Evolutionary conservation across 768 basidiomycete genomes (phyloP).

Genomic region (Mrakia blollopis): DNA sequence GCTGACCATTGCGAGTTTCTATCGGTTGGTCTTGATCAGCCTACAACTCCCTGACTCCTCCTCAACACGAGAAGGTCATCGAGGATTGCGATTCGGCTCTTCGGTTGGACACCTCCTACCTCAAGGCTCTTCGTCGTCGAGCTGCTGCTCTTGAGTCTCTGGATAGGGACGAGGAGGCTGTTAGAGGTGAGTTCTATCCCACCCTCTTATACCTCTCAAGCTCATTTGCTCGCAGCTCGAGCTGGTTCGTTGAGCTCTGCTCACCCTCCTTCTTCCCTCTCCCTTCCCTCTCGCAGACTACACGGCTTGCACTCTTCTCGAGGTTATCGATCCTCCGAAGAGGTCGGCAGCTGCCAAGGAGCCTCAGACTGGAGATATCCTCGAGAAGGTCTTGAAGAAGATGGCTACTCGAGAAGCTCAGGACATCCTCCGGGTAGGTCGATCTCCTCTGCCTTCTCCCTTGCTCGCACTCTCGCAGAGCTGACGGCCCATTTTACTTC

Average conservation of each 20-base stretch:
- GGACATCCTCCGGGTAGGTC: conserved; percentile 59
- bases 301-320: conserved; percentile 92
- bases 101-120: conserved; percentile 71
- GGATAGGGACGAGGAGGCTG: conserved; percentile 64
- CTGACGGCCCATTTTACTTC: not conserved
- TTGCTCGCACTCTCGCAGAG: not conserved
- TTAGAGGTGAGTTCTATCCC: conserved; percentile 58
- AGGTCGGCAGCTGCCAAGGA: conserved; percentile 50
- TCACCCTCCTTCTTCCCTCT: not conserved
- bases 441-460: too few relatives aligned
- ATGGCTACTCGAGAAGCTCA: conserved; percentile 66
- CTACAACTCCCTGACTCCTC: conserved; percentile 49
- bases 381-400: conserved; percentile 88
- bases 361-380: conserved; percentile 65
- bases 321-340: conserved; percentile 58
- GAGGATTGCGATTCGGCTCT: conserved; percentile 86
- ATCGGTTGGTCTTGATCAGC: not conserved
- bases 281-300: conserved; percentile 57
- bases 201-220: too few relatives aligned
- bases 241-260: too few relatives aligned
- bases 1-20: not conserved
- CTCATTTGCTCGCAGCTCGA: not conserved
- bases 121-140: conserved; percentile 77
- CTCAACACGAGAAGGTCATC: conserved; percentile 74
- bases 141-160: conserved; percentile 78